A percentile compares a stretch with the other conserved stretches of the same genome.
These are phyloP conservation scores for Termitomyces sp. DNA, from an alignment of 1,284 basidiomycete species.

Conservation along the genomic window DNA sequence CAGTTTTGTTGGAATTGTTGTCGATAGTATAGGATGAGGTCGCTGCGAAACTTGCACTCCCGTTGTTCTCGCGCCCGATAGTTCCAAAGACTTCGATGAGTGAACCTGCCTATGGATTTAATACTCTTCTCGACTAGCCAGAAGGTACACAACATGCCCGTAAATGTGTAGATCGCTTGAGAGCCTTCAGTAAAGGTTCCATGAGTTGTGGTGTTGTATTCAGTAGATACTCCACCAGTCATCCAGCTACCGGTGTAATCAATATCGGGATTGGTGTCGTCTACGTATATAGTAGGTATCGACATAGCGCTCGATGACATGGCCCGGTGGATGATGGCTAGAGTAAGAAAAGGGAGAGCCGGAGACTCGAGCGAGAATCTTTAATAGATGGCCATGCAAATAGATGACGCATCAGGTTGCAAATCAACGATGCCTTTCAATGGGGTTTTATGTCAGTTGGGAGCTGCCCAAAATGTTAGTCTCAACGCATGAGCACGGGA, in stretches of 20 bases:
- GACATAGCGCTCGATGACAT: slow-evolving; percentile 1
- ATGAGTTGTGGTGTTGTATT: slow-evolving; percentile 7
- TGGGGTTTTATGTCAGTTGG: neutral
- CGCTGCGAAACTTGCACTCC: neutral
- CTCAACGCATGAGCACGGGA: neutral
- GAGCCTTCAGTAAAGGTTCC: slow-evolving; percentile 4
- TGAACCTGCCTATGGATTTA: neutral
- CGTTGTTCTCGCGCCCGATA: slow-evolving; percentile 3
- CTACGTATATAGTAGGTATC: neutral
- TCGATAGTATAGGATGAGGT: slow-evolving; percentile 4
- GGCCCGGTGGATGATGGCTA: neutral
- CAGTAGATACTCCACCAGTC: neutral
- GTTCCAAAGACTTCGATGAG: slow-evolving; percentile 10
- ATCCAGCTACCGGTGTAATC: neutral
- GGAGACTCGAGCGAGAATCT: too few relatives aligned
- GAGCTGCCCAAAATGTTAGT: neutral
- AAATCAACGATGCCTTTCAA: neutral
- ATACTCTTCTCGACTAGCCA: neutral
- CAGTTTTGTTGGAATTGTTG: neutral
- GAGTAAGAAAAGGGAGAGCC: neutral
- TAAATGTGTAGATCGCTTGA: slow-evolving; percentile 1
- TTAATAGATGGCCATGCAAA: neutral
- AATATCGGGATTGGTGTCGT: slow-evolving; percentile 1
- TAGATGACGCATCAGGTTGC: neutral
- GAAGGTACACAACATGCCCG: neutral